A percentile compares a stretch with the other conserved stretches of the same genome.
Conservation (phyloP, 2,329 filamentous ascomycete species). For the Colletotrichum agaves region DNA sequence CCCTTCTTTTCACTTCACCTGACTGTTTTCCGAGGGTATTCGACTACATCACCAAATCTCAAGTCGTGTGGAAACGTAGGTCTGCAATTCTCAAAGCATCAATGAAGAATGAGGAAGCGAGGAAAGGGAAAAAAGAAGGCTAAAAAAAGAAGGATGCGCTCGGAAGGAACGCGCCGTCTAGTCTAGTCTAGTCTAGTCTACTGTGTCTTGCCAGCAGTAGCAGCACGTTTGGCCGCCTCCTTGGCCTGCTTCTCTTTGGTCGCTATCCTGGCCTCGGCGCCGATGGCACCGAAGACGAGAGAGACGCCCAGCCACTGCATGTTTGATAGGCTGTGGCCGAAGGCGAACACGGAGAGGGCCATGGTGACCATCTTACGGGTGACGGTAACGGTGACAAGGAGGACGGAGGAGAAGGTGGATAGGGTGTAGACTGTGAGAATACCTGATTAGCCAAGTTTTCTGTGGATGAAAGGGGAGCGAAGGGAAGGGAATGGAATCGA, state of each 20-base stretch:
- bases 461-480: background rate
- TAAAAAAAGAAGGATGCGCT: no score
- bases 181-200: constrained; percentile 15
- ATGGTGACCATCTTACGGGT: constrained; percentile 99
- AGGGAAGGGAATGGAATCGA: constrained; percentile 5
- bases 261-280: constrained; percentile 86
- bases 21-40: no score
- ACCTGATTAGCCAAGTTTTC: background rate
- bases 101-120: background rate
- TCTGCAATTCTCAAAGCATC: no score
- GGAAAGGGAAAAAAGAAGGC: background rate
- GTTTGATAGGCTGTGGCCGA: constrained; percentile 85
- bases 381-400: constrained; percentile 95
- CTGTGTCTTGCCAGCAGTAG: constrained; percentile 47
- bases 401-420: constrained; percentile 88
- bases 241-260: constrained; percentile 86
- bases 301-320: constrained; percentile 96
- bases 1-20: no score
- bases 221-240: constrained; percentile 67
- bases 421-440: constrained; percentile 79
- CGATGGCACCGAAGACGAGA: constrained; percentile 94
- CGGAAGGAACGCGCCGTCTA: no score
- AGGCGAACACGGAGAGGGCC: constrained; percentile 94
- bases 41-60: no score
- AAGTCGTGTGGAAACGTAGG: no score